Evolutionary conservation across 2,329 filamentous ascomycete genomes (phyloP).

Genomic region (Fusarium brevicatenulatum): DNA sequence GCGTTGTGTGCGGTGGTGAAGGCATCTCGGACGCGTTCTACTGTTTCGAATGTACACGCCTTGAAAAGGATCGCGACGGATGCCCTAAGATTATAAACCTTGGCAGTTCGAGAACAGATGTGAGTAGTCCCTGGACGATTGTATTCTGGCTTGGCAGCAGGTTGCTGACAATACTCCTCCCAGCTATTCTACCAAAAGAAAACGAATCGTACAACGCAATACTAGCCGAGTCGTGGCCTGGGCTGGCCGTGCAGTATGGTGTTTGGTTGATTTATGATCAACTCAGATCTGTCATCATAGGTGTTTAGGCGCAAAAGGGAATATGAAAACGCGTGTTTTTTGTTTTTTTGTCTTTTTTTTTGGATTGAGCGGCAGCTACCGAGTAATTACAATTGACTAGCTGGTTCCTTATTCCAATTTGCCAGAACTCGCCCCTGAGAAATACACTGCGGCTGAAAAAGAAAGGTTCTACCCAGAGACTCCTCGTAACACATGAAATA

Average conservation of each 20-base stretch:
- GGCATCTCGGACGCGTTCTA: conserved; percentile 99
- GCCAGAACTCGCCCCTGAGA: conserved; percentile 31
- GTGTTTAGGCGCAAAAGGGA: conserved; percentile 37
- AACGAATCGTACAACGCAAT: conserved; percentile 68
- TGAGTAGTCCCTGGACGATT: conserved; percentile 55
- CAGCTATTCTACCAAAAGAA: conserved; percentile 74
- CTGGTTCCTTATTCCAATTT: conserved; percentile 16
- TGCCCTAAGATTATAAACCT: conserved; percentile 99
- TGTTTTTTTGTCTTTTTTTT: not conserved
- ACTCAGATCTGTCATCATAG: conserved; percentile 33
- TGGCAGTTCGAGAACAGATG: conserved; percentile 93
- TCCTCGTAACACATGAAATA: conserved; percentile 45
- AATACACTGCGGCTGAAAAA: conserved; percentile 26
- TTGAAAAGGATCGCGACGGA: conserved; percentile 97
- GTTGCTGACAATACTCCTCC: conserved; percentile 33
- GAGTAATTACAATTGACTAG: conserved; percentile 25
- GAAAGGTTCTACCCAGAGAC: conserved; percentile 37
- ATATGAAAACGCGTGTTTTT: conserved; percentile 16
- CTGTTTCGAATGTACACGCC: conserved; percentile 96
- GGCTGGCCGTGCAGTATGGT: conserved; percentile 52
- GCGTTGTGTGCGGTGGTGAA: conserved; percentile 97
- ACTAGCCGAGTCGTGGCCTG: conserved; percentile 62
- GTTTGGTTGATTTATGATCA: conserved; percentile 18
- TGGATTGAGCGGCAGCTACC: conserved; percentile 22
- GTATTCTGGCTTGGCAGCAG: not conserved